Evolutionary conservation across 1,139 yeast species (phyloP).

Genomic region (Hanseniaspora gamundiae): DNA sequence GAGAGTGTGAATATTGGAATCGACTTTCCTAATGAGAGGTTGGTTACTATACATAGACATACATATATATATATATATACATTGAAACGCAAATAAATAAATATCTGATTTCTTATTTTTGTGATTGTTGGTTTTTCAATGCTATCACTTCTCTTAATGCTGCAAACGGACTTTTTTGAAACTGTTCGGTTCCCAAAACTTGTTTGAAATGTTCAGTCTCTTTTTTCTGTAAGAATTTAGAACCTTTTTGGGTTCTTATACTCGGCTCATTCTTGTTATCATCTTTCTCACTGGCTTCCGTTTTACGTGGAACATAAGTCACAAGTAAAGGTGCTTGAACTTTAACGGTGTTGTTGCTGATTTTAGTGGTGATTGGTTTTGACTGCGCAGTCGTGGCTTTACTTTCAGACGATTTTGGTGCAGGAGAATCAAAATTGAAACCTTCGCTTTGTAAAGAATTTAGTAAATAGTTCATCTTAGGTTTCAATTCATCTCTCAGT

Average conservation of each 20-base stretch:
- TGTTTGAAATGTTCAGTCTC: constrained; percentile 46
- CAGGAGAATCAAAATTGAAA: constrained; percentile 14
- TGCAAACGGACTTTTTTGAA: constrained; percentile 45
- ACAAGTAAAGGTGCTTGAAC: constrained; percentile 8
- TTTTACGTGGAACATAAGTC: not conserved
- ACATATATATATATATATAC: constrained; percentile 2
- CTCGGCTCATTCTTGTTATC: constrained; percentile 44
- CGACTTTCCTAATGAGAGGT: too few species aligned
- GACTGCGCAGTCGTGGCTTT: not conserved
- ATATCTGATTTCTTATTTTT: not conserved
- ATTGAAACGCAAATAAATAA: constrained; percentile 9
- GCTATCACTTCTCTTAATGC: constrained; percentile 36
- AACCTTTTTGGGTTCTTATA: constrained; percentile 46
- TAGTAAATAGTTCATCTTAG: constrained; percentile 53
- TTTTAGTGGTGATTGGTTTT: not conserved
- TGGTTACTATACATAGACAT: too few species aligned
- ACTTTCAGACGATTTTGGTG: constrained; percentile 6
- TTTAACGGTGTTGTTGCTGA: constrained; percentile 10
- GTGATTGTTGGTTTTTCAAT: constrained; percentile 18
- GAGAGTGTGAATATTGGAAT: constrained; percentile 1
- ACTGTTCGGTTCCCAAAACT: constrained; percentile 39
- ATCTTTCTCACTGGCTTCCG: too few species aligned
- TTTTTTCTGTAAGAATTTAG: constrained; percentile 36
- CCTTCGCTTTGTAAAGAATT: constrained; percentile 34
- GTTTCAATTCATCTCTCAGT: constrained; percentile 47